phyloP scores from a whole-genome alignment of 148 eudicot genomes.

The Hydrangea macrophylla region DNA sequence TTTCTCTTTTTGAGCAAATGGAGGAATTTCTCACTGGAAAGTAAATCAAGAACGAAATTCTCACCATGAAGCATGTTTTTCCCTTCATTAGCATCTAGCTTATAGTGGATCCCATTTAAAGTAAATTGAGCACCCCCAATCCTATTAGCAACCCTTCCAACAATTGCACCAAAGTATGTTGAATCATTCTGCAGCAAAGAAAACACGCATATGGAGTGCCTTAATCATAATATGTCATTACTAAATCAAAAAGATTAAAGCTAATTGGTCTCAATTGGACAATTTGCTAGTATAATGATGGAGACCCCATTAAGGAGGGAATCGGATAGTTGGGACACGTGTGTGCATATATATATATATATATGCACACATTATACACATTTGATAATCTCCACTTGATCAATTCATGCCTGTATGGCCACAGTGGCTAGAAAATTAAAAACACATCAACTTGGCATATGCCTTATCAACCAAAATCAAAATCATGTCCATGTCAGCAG shows the following conservation, averaged over 20 bases:
- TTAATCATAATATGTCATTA: neutral
- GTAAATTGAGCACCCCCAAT: conserved; percentile 67
- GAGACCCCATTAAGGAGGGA: neutral
- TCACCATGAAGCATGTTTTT: conserved; percentile 74
- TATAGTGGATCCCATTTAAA: conserved; percentile 52
- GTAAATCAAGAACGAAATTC: neutral
- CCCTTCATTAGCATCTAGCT: conserved; percentile 57
- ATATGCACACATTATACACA: too few relatives aligned
- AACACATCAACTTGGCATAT: neutral
- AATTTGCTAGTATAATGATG: neutral
- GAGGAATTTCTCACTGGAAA: neutral
- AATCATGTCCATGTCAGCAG: neutral
- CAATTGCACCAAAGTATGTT: conserved; percentile 58
- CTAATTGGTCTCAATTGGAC: neutral
- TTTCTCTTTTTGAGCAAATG: neutral
- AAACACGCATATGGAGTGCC: neutral
- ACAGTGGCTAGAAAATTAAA: too few relatives aligned
- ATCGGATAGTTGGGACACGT: too few relatives aligned
- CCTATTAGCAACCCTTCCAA: conserved; percentile 88
- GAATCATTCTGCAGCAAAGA: conserved; percentile 51
- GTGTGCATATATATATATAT: too few relatives aligned
- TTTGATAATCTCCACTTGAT: too few relatives aligned
- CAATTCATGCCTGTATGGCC: too few relatives aligned
- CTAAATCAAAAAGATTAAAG: neutral
- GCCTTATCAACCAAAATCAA: neutral